Evolutionary conservation across 345 rosid genomes (phyloP), one percentile per base, ranked within the genome.

Genomic region (Brassica carinata): DNA sequence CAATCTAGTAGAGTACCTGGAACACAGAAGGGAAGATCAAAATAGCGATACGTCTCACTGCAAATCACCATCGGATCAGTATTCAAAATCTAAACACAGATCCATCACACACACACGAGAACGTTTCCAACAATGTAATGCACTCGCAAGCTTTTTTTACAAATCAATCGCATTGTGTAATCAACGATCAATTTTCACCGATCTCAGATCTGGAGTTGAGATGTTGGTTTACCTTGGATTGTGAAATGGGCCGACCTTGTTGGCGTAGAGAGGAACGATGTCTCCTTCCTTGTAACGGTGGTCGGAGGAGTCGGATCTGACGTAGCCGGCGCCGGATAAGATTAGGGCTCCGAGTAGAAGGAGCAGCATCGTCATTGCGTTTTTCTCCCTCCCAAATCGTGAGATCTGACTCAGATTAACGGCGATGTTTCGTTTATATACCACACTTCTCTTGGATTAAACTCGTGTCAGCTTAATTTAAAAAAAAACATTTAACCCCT

Each of bases 1-100:
- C 15, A 43, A 68, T 43, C 33, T 43, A 68, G 36, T 33, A 51
- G 64, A 34, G 38, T 34, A 93, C 93, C 92, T 86, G 89, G 87
- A 23, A 85, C 71, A 55, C 98, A 91, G 84, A 88, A 92, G 14
- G 93, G 98, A 23, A 92, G 90, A 83, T 92, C 92, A 31, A 89
- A 92, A 78, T 89, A 90, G 48, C 92, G 90, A 84, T 89, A 92
- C 8, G 97, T 92, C 86, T 92, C 91, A 79, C 97, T 92, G 90
- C 11, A 71, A 6, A 84, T 43, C 76, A 83, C 13, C 69, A 27
- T 70, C 0, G 31, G 36, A 79, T 2, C 33, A 7, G 9, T 3
- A 67, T 51, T 69, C n/a, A 23, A 83, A 78, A 72, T 74, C 64
- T 72, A 34, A 61, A 65, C 3, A 18, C 55, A 38, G 71, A 38